These are phyloP conservation scores for Saccharomycopsis babjevae DNA, from an alignment of 805 yeast species.

Conservation along the genomic window DNA sequence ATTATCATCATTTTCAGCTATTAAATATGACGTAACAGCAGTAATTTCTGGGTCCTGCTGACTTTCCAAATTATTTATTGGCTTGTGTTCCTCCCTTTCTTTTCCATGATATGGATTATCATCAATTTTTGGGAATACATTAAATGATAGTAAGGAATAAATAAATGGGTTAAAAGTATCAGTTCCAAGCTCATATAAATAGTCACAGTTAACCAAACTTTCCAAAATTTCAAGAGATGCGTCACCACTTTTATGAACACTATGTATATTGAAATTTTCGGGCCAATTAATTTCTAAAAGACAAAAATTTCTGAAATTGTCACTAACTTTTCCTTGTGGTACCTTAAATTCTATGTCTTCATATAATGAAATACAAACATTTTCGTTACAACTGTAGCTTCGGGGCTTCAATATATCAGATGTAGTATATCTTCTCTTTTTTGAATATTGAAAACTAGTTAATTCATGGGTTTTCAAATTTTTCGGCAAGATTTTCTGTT, in stretches of 20 bases:
- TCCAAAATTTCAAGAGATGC: not conserved
- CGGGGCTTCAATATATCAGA: not conserved
- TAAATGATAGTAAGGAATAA: not conserved
- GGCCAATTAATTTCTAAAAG: not conserved
- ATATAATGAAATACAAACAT: slow-evolving; percentile 2
- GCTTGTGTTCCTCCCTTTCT: not conserved
- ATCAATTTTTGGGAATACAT: not conserved
- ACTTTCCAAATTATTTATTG: not conserved
- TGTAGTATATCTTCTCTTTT: not conserved
- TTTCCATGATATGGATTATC: not conserved
- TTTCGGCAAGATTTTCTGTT: not conserved
- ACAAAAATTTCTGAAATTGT: not conserved
- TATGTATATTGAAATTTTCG: not conserved
- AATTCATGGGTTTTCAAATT: not conserved
- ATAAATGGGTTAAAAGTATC: slow-evolving; percentile 5
- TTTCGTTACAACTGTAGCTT: not conserved
- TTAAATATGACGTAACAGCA: not conserved
- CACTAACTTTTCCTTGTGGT: not conserved
- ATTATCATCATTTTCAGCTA: not conserved
- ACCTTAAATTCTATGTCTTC: not conserved
- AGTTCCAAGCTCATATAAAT: slow-evolving; percentile 9
- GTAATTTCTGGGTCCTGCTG: not conserved
- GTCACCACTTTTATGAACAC: not conserved
- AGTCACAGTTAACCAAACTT: slow-evolving; percentile 7
- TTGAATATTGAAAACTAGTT: not conserved